These are phyloP conservation scores for Epichloe gansuensis DNA, from an alignment of 2,329 filamentous ascomycete species.

Conservation along the genomic window DNA sequence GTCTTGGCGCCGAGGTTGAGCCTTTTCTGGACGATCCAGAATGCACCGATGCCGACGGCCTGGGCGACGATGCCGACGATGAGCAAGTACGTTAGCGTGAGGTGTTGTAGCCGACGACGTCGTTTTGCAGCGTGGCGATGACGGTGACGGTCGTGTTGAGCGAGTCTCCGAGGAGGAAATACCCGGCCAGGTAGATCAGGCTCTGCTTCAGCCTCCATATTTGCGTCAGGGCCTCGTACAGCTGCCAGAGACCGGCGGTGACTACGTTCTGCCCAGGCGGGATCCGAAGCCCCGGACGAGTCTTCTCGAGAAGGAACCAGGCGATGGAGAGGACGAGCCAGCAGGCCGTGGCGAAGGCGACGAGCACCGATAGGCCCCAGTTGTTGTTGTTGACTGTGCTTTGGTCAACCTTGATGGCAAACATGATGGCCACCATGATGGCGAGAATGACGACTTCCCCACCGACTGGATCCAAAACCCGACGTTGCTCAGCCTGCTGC, in stretches of 20 bases:
- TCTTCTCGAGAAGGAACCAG: conserved; percentile 56
- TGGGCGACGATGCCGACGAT: conserved; percentile 55
- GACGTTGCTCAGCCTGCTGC: conserved; percentile 50
- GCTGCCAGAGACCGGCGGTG: conserved; percentile 49
- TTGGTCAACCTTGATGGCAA: conserved; percentile 46
- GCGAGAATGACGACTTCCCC: conserved; percentile 50
- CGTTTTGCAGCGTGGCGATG: conserved; percentile 52
- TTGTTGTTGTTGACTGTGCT: conserved; percentile 53
- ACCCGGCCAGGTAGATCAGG: conserved; percentile 52
- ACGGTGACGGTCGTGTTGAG: conserved; percentile 61
- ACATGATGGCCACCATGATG: conserved; percentile 53
- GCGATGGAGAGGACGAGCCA: conserved; percentile 53
- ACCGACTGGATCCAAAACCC: conserved; percentile 53
- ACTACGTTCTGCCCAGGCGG: conserved; percentile 33
- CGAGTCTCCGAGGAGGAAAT: conserved; percentile 58
- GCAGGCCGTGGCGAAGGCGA: conserved; percentile 51
- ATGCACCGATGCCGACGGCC: conserved; percentile 47
- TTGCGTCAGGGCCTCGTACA: conserved; percentile 43
- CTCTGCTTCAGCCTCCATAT: conserved; percentile 56
- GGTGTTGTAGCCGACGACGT: conserved; percentile 52
- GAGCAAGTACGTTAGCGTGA: conserved; percentile 53
- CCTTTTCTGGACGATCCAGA: conserved; percentile 50
- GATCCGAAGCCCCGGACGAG: conserved; percentile 41
- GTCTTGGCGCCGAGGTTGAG: conserved; percentile 49
- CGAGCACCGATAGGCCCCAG: conserved; percentile 52